Conservation (phyloP, 495 filamentous ascomycete genomes). For the Xylaria castorea region DNA sequence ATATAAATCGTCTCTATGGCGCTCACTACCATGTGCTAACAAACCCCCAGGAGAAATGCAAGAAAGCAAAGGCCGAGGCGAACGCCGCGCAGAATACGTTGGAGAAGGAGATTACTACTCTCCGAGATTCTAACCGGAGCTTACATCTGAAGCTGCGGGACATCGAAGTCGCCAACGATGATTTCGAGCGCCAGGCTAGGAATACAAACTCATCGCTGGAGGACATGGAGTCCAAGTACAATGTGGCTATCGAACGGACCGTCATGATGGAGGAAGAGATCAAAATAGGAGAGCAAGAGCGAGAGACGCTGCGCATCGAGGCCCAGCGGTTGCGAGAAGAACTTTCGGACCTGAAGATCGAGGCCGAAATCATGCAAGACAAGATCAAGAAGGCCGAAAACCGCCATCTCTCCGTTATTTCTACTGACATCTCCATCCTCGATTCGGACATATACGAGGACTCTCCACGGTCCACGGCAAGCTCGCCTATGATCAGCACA, state of each 20-base stretch:
- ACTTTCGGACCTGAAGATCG: slow-evolving; percentile 88
- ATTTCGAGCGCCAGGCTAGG: slow-evolving; percentile 93
- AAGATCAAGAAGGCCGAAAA: slow-evolving; percentile 74
- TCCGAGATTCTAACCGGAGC: slow-evolving; percentile 83
- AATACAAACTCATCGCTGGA: slow-evolving; percentile 94
- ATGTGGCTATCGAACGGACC: slow-evolving; percentile 85
- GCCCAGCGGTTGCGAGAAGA: slow-evolving; percentile 88
- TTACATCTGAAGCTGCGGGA: slow-evolving; percentile 85
- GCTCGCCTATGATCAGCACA: slow-evolving; percentile 74
- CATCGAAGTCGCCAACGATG: slow-evolving; percentile 97
- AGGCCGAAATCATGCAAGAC: slow-evolving; percentile 91
- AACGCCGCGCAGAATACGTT: slow-evolving; percentile 80
- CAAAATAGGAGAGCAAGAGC: slow-evolving; percentile 85
- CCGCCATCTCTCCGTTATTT: slow-evolving; percentile 58
- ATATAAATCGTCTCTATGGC: not conserved
- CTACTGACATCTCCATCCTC: slow-evolving; percentile 58
- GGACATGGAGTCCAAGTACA: slow-evolving; percentile 96
- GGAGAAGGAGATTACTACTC: slow-evolving; percentile 93
- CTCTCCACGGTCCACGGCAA: slow-evolving; percentile 67
- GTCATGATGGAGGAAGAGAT: slow-evolving; percentile 97
- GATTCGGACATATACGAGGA: slow-evolving; percentile 64
- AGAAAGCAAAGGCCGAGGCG: slow-evolving; percentile 88
- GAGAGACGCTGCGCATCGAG: slow-evolving; percentile 86
- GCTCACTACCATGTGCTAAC: slow-evolving; percentile 13
- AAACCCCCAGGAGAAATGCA: slow-evolving; percentile 82